Conservation (phyloP, 768 basidiomycete species). For the Dictyophora rubrovolvata region DNA sequence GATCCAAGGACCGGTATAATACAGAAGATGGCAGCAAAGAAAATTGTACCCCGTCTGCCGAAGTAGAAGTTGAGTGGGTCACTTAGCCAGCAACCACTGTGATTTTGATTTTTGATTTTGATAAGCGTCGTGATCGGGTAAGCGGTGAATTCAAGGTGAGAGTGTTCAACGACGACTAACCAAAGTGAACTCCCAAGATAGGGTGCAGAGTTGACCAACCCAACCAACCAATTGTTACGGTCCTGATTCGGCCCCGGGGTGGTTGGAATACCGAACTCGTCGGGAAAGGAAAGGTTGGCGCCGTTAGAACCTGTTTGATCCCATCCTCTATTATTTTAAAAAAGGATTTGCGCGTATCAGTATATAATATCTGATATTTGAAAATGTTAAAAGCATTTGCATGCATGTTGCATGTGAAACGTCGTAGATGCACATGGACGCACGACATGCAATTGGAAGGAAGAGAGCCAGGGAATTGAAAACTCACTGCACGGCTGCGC, state of each 20-base stretch:
- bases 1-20: slow-evolving; percentile 18
- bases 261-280: slow-evolving; percentile 34
- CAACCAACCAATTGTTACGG: slow-evolving; percentile 15
- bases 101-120: too few species aligned
- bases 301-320: slow-evolving; percentile 59
- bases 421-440: background rate
- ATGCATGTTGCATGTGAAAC: too few species aligned
- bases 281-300: slow-evolving; percentile 51
- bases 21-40: slow-evolving; percentile 24
- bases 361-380: too few species aligned
- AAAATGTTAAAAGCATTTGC: background rate
- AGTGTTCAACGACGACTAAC: background rate
- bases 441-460: background rate
- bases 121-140: too few species aligned
- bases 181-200: slow-evolving; percentile 35
- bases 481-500: slow-evolving; percentile 17
- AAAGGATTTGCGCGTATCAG: background rate
- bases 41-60: slow-evolving; percentile 33
- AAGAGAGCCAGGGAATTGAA: background rate
- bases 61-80: slow-evolving; percentile 30
- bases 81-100: slow-evolving; percentile 23
- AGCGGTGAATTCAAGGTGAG: too few species aligned
- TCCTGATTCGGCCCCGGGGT: slow-evolving; percentile 21
- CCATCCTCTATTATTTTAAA: slow-evolving; percentile 35
- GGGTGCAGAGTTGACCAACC: slow-evolving; percentile 16